A percentile compares a stretch with the other conserved stretches of the same genome.
These are phyloP conservation scores for Candida adriatica DNA, from an alignment of 805 yeast genomes.

Conservation along the genomic window DNA sequence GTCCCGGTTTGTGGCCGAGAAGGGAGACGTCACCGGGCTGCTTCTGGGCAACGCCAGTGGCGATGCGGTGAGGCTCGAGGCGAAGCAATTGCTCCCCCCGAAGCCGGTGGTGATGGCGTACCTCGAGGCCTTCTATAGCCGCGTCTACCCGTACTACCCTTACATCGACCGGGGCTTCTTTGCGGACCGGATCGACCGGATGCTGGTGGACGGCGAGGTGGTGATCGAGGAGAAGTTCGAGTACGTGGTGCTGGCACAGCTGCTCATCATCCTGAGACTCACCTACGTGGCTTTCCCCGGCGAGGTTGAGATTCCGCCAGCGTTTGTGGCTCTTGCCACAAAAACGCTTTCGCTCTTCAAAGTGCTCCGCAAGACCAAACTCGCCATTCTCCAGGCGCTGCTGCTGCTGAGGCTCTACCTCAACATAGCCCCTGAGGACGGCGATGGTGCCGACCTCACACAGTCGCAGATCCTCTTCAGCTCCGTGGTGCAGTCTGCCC, in stretches of 20 bases:
- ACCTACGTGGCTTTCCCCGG: conserved; percentile 34
- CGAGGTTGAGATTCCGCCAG: conserved; percentile 18
- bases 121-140: conserved; percentile 34
- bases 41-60: conserved; percentile 9
- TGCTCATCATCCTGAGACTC: conserved; percentile 36
- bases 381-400: conserved; percentile 38
- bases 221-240: conserved; percentile 33
- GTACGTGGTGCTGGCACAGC: conserved; percentile 32
- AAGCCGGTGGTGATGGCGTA: conserved; percentile 34
- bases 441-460: conserved; percentile 38
- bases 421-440: conserved; percentile 40
- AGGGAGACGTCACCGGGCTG: conserved; percentile 10
- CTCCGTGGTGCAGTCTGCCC: conserved; percentile 36
- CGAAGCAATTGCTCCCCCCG: conserved; percentile 33
- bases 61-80: conserved; percentile 19
- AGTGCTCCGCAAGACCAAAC: conserved; percentile 30
- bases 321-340: conserved; percentile 32
- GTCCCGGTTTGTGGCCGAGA: conserved; percentile 15
- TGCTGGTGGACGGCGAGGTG: conserved; percentile 31
- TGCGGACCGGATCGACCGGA: conserved; percentile 19
- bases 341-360: conserved; percentile 35
- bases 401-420: conserved; percentile 34
- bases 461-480: conserved; percentile 34
- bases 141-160: conserved; percentile 43
- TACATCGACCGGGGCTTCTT: conserved; percentile 35